Evolutionary conservation across 2,329 filamentous ascomycete species (phyloP), one percentile per base, ranked within the genome.

Genomic region (Cytospora piceicola): DNA sequence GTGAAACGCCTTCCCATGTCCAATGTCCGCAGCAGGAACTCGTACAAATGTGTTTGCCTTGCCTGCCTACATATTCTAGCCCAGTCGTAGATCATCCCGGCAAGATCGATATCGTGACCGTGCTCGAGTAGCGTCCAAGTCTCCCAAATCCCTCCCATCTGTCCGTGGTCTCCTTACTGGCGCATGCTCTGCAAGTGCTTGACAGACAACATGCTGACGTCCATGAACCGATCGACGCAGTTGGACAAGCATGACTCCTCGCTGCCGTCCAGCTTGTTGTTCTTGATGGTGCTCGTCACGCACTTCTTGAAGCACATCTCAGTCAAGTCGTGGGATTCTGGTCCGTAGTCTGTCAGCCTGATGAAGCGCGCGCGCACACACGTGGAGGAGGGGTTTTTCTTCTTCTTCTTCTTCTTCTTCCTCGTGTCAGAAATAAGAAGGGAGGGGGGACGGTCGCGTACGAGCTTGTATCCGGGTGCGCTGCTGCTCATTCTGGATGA

Each of bases 301-400:
- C 95, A 99, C 82, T 97, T 98, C 76, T 89, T 93, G 89, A 94
- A 99, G 86, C 95, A 99, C 67, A 91, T 86, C 73, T 95, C 90
- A 53, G 83, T 86, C 61, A 88, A 73, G 69, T 75, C 78, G 74
- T 87, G 84, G 15, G 84, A 83, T 75, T 82, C 84, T 87, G 4
- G 64, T 36, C 52, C 36, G n/a, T 20, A 32, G 12, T 30, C n/a
- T 54, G 51, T 12, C 24, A 36, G 34, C 27, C 46, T 29, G 60
- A 29, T 39, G 27, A 9, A 34, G n/a, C 32, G 49, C 61, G 24
- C 32, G 32, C 32, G 12, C 27, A 53, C 34, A 34, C 39, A 53
- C 30, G 64, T 55, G 24, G 42, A 53, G 27, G 22, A 20, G 22
- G 9, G 12, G 30, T 3, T 42, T 14, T 4, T n/a, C n/a, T n/a